A percentile compares a stretch with the other conserved stretches of the same genome.
Conservation (phyloP, 1,139 yeast genomes). For the Kazachstania sp. region DNA sequence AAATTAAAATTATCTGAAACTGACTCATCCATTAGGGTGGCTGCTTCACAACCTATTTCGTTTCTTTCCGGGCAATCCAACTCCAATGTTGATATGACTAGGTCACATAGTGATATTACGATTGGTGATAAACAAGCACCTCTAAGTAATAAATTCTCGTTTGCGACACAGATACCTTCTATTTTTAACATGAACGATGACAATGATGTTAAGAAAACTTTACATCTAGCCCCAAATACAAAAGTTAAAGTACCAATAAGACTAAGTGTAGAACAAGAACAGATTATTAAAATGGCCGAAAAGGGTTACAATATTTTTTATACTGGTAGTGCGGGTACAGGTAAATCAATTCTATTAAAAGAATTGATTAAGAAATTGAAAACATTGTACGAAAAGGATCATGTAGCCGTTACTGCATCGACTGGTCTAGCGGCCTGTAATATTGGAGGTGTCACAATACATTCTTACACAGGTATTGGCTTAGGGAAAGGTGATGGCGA, state of each 20-base stretch:
- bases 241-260: conserved; percentile 34
- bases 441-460: conserved; percentile 80
- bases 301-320: conserved; percentile 61
- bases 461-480: conserved; percentile 82
- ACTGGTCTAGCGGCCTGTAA: conserved; percentile 92
- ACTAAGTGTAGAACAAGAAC: conserved; percentile 61
- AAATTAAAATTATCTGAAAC: not conserved
- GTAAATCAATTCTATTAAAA: conserved; percentile 72
- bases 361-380: conserved; percentile 58
- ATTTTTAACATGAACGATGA: conserved; percentile 13
- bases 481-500: conserved; percentile 46
- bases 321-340: conserved; percentile 96
- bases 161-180: conserved; percentile 20
- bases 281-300: conserved; percentile 58
- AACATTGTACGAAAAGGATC: conserved; percentile 37
- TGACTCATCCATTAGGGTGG: not conserved
- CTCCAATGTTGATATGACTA: not conserved
- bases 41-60: not conserved
- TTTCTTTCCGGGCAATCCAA: not conserved
- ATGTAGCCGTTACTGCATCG: conserved; percentile 81
- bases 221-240: conserved; percentile 17
- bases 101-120: not conserved
- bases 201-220: conserved; percentile 4
- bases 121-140: not conserved
- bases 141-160: conserved; percentile 19